These are phyloP conservation scores for Pelargonium citronellum DNA, from an alignment of 441 rosid genomes.

Conservation along the genomic window DNA sequence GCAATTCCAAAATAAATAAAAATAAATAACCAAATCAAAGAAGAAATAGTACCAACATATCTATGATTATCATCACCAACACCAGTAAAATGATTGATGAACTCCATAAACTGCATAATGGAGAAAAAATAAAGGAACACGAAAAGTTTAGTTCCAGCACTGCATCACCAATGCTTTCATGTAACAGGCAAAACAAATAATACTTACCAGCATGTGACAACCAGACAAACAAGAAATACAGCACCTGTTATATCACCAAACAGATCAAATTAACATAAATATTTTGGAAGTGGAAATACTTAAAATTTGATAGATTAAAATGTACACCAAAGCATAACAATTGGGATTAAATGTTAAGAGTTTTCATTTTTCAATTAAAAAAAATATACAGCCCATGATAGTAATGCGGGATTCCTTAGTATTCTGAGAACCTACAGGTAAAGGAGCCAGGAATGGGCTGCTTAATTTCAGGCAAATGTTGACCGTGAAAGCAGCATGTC, in stretches of 20 bases:
- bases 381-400: not conserved
- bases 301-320: not conserved
- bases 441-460: not conserved
- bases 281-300: conserved; percentile 13
- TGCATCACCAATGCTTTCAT: conserved; percentile 11
- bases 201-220: conserved; percentile 81
- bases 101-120: conserved; percentile 68
- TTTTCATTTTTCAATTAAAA: too few relatives aligned
- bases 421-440: not conserved
- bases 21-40: not conserved
- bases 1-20: not conserved
- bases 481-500: not conserved
- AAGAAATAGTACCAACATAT: conserved; percentile 62
- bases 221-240: conserved; percentile 76
- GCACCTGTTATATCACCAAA: conserved; percentile 51
- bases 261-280: conserved; percentile 12
- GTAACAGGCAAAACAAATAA: conserved; percentile 11
- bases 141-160: not conserved
- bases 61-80: conserved; percentile 74
- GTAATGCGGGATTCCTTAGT: not conserved
- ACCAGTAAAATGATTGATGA: conserved; percentile 89
- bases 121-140: conserved; percentile 11
- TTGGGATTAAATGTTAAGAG: too few relatives aligned
- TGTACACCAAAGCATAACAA: not conserved
- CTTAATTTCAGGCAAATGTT: not conserved